Conservation (phyloP, 78 protist genomes). For the Acrasis kona region DNA sequence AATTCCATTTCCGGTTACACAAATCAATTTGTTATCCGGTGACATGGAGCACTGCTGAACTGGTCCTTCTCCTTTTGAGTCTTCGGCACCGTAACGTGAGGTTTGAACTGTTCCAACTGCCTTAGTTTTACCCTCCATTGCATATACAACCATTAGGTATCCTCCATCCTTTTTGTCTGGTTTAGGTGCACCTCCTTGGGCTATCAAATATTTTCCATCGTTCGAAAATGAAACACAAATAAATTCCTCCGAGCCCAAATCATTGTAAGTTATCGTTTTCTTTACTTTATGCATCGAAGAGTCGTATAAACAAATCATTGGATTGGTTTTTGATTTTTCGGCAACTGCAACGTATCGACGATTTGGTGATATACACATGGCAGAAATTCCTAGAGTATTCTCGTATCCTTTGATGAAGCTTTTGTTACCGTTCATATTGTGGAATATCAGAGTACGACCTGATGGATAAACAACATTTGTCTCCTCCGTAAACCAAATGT, state of each 20-base stretch:
- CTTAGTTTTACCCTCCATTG: neutral
- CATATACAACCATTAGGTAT: neutral
- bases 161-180: neutral
- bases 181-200: constrained; percentile 40
- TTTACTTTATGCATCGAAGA: constrained; percentile 13
- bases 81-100: neutral
- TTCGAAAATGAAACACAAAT: constrained; percentile 13
- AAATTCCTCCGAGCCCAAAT: constrained; percentile 1
- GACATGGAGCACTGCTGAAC: constrained; percentile 23
- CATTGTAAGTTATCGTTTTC: neutral
- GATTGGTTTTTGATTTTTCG: constrained; percentile 16
- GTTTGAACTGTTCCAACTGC: neutral
- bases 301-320: constrained; percentile 37
- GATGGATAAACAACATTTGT: constrained; percentile 32
- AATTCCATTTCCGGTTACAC: constrained; percentile 39
- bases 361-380: constrained; percentile 32
- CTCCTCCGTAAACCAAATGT: constrained; percentile 32
- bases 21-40: constrained; percentile 27
- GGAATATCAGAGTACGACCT: constrained; percentile 27
- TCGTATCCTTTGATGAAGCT: constrained; percentile 31
- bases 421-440: constrained; percentile 26
- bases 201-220: constrained; percentile 4
- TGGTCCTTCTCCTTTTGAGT: neutral
- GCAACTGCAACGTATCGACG: constrained; percentile 48
- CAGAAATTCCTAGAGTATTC: constrained; percentile 24